Evolutionary conservation across 768 basidiomycete species (phyloP).

Genomic region (Boletus eberwhitei): DNA sequence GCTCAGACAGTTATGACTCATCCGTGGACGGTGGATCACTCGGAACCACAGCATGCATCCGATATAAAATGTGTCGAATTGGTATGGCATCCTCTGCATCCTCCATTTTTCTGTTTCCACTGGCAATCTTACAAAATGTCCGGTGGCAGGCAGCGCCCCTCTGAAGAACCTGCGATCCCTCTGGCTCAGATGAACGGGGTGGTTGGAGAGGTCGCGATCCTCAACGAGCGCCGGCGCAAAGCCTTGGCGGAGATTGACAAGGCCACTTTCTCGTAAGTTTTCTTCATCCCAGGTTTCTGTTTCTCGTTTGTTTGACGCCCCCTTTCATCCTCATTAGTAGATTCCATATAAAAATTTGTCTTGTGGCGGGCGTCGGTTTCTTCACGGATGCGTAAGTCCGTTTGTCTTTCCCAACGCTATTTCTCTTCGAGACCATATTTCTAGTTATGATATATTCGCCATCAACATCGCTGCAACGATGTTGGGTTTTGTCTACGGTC

Average conservation of each 20-base stretch:
- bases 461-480: conserved; percentile 81
- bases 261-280: not conserved
- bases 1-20: not conserved
- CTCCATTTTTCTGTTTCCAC: not conserved
- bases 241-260: not conserved
- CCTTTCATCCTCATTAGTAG: conserved; percentile 42
- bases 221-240: not conserved
- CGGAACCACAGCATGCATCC: not conserved
- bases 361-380: conserved; percentile 75
- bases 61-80: not conserved
- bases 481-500: conserved; percentile 73
- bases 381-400: conserved; percentile 72
- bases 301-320: not conserved
- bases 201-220: not conserved
- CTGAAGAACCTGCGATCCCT: not conserved
- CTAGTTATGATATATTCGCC: conserved; percentile 73
- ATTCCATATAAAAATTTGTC: conserved; percentile 75
- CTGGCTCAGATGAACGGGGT: not conserved
- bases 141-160: not conserved
- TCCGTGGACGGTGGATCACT: too few species aligned
- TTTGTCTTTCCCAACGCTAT: not conserved
- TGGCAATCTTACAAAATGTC: not conserved
- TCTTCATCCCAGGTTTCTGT: not conserved
- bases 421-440: not conserved
- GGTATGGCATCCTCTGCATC: not conserved